phyloP scores from a whole-genome alignment of 495 filamentous ascomycete species.

The Penicillium verhagenii region DNA sequence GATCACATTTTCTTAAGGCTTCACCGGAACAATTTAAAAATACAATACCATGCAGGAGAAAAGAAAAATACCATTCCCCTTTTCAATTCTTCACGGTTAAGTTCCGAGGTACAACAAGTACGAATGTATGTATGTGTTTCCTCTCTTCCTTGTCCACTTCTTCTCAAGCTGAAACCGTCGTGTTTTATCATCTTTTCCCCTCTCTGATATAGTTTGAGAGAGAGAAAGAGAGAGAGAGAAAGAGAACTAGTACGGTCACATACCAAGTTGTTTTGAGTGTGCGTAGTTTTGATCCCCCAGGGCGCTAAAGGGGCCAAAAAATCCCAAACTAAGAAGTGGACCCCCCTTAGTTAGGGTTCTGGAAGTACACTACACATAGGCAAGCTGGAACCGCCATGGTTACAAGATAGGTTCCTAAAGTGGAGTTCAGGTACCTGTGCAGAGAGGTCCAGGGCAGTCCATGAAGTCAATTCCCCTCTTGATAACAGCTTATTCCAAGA shows the following conservation, averaged over 20 bases:
- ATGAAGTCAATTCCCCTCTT: no score
- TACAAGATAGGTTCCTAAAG: conserved; percentile 4
- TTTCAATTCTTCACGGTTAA: not conserved
- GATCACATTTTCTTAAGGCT: not conserved
- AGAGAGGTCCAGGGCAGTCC: not conserved
- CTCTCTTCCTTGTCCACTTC: not conserved
- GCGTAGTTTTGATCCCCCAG: not conserved
- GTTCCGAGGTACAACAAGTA: not conserved
- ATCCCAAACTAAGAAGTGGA: conserved; percentile 5
- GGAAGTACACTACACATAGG: not conserved
- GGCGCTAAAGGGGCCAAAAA: not conserved
- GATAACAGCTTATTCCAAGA: no score
- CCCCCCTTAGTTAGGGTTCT: conserved; percentile 1
- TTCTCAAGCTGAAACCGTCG: conserved; percentile 2
- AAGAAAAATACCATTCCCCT: not conserved
- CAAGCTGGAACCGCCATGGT: conserved; percentile 21
- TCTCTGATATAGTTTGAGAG: no score
- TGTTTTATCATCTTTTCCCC: not conserved
- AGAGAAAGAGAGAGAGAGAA: no score
- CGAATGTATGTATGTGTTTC: not conserved
- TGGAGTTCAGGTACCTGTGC: conserved; percentile 4
- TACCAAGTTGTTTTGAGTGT: no score
- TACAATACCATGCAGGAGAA: not conserved
- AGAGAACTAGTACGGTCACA: no score
- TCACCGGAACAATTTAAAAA: not conserved